Evolutionary conservation across 2,329 filamentous ascomycete species (phyloP).

Genomic region (Trichoderma lentiforme): DNA sequence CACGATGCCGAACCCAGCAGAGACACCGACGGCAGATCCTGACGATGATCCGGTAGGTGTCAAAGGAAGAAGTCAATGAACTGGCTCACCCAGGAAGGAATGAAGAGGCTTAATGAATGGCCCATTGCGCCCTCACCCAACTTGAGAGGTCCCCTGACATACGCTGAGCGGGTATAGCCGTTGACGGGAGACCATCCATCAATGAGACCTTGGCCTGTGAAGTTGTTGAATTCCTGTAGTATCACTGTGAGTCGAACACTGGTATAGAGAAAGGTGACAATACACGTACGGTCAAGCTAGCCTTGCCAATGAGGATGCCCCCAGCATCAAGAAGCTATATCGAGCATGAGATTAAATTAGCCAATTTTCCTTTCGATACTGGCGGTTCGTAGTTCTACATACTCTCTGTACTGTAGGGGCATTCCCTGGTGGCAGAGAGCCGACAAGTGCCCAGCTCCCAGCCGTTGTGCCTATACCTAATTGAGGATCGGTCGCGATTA

Average conservation of each 20-base stretch:
- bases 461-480: neutral
- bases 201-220: neutral
- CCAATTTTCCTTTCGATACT: neutral
- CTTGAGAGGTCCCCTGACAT: neutral
- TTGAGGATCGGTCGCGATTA: neutral
- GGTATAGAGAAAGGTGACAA: neutral
- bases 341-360: neutral
- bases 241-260: neutral
- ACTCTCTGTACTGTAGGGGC: neutral
- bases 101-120: neutral
- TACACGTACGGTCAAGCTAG: neutral
- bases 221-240: neutral
- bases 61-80: neutral
- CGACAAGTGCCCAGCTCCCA: neutral
- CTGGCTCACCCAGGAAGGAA: rapidly evolving
- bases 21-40: neutral
- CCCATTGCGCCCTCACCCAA: neutral
- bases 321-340: neutral
- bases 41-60: neutral
- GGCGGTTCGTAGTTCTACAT: neutral
- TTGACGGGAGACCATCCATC: neutral
- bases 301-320: neutral
- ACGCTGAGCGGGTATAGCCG: neutral
- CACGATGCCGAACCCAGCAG: neutral
- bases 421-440: neutral